phyloP scores from a whole-genome alignment of 2,329 filamentous ascomycete species.

The Biscogniauxia marginata region DNA sequence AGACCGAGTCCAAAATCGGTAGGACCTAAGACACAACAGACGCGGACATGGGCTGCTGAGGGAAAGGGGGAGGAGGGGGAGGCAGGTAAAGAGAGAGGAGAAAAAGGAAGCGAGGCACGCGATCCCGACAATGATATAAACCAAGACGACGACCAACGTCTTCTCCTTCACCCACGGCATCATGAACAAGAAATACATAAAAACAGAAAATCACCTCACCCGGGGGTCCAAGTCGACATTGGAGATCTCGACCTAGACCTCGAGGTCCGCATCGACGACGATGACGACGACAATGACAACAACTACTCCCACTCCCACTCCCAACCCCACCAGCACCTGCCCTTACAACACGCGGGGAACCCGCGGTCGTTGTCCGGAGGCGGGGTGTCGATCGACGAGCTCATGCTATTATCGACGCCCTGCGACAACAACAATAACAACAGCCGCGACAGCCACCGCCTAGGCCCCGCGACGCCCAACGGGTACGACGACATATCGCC shows the following conservation, averaged over 20 bases:
- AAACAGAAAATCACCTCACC: background rate
- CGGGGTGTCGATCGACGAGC: slow-evolving; percentile 43
- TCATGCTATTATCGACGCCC: slow-evolving; percentile 39
- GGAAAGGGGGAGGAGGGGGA: too few species aligned
- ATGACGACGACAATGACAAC: slow-evolving; percentile 32
- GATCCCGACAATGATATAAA: too few species aligned
- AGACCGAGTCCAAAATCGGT: slow-evolving; percentile 21
- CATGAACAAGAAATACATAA: too few species aligned
- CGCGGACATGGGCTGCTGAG: too few species aligned
- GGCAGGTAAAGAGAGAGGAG: too few species aligned
- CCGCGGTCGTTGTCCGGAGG: slow-evolving; percentile 18
- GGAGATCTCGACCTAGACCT: slow-evolving; percentile 9
- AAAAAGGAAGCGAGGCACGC: too few species aligned
- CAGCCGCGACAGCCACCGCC: slow-evolving; percentile 18
- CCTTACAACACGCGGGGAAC: slow-evolving; percentile 16
- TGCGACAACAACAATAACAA: slow-evolving; percentile 5
- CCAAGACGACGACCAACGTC: too few species aligned
- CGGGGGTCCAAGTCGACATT: background rate
- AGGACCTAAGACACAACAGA: background rate
- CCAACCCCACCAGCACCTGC: slow-evolving; percentile 12
- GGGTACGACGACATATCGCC: slow-evolving; percentile 62
- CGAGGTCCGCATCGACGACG: slow-evolving; percentile 24
- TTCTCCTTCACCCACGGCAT: background rate
- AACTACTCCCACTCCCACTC: slow-evolving; percentile 22
- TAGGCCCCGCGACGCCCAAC: slow-evolving; percentile 57